Base-by-base conservation (phyloP, 2,329 filamentous ascomycete species). In the Gremmenia infestans region DNA sequence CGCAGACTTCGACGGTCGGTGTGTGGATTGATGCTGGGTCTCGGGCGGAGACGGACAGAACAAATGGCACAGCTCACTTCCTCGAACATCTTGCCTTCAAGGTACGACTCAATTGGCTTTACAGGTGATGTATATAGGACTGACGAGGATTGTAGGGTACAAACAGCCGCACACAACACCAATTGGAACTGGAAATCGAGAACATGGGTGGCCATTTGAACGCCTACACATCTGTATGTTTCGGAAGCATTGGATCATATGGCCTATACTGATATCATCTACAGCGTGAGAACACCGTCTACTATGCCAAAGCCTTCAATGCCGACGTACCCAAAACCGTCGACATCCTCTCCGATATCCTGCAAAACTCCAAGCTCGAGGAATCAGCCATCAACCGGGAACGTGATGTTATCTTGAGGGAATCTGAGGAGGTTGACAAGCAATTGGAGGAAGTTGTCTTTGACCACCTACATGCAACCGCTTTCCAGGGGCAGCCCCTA, bases 391-490 rank as follows among this genome's bases (percentile, higher is more conserved):
- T 94, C 72, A 92, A 99, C 82, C 89, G 95, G 67, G 94, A 99
- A 82, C 89, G 94, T 73, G 93, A 97, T 78, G 95, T 99, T 72
- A 99, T 99, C 73, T 86, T 99, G 70, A 88, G 94, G 71, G 94
- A 99, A 78, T 94, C 96, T 70, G 94, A 99, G 79, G 94, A 99
- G 82, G 95, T 99, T 66, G 94, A 99, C 84, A 99, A 99, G 85
- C 93, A 97, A 81, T 81, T 97, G 57, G 95, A 99, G 81, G 94
- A 99, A 79, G 94, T 99, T 66, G 95, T 99, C 59, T 99, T 99
- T 71, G 94, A 99, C 79, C 94, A 99, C 78, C 82, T 99, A 58
- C 94, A 99, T 78, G 93, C 94, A 71, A 99, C 94, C 67, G 95
- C 94, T 70, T 99, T 90, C 86, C 92, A 97, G 81, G 82, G 87